Percentiles rank a stretch among this genome's conserved stretches.
These are phyloP conservation scores for Nicotiana rustica DNA, from an alignment of 305 asterid genomes.

Conservation along the genomic window DNA sequence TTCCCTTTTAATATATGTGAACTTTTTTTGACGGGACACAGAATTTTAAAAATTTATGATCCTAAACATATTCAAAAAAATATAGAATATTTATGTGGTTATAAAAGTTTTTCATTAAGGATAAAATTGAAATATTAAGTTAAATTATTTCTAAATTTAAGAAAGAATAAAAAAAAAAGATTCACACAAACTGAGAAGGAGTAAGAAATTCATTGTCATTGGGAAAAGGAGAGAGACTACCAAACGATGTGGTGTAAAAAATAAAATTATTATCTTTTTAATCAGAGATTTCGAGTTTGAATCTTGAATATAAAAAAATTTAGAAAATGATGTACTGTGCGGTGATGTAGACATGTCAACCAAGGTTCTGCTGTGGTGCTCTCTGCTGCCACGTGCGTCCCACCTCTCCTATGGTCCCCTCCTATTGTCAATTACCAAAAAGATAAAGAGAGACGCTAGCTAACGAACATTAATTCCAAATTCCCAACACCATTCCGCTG, in stretches of 20 bases:
- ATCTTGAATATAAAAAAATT: no score
- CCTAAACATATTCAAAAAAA: no score
- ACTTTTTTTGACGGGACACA: rapidly evolving
- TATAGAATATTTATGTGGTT: no score
- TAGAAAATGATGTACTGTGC: background rate
- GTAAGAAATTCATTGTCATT: background rate
- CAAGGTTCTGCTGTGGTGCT: constrained; percentile 38
- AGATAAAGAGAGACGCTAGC: background rate
- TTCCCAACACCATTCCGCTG: background rate
- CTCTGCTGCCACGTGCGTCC: constrained; percentile 50
- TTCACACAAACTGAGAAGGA: no score
- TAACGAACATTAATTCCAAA: constrained; percentile 36
- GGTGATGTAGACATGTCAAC: constrained; percentile 55
- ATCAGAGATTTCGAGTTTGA: no score
- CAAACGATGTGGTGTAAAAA: rapidly evolving
- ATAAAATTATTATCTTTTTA: rapidly evolving
- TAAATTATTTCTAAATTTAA: no score
- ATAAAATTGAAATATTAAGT: no score
- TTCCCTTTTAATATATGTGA: no score
- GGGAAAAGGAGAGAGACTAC: no score
- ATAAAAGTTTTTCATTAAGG: no score
- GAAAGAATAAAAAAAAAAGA: no score
- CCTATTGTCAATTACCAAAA: background rate
- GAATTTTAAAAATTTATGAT: no score
- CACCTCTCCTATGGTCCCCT: constrained; percentile 44